Evolutionary conservation across 2,329 filamentous ascomycete genomes (phyloP), one percentile per base, ranked within the genome.

Genomic region (Botrytis pseudocinerea): DNA sequence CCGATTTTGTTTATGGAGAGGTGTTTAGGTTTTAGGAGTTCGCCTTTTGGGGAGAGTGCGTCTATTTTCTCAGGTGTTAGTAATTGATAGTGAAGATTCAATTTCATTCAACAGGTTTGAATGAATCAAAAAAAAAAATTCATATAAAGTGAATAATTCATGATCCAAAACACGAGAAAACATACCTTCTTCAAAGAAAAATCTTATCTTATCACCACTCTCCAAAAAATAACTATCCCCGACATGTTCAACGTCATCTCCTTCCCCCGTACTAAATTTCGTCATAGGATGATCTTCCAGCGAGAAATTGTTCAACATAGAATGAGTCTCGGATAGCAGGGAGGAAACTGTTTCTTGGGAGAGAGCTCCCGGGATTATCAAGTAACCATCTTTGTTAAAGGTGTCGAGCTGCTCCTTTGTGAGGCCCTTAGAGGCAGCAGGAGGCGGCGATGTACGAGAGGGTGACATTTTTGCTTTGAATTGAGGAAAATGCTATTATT

Each of bases 211-310:
- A 85, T 98, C 93, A 75, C 94, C 94, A 4, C 92, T 96, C 1
- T 86, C 87, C 4, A 98, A 89, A 84, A 99, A 98, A 87, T 99
- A 99, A 80, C 92, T 90, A 84, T 98, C 96, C 75, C 95, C 95
- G 18, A 98, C 93, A 83, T 98, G 95, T 74, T 91, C 88, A 63
- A 81, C 82, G 2, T 80, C 87, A 84, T 62, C 69, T 78, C 90
- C 86, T 83, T 89, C 91, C 77, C 95, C 95, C 0, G 95, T 98
- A 44, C 92, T 93, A 87, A 99, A 99, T 80, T 91, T 92, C 14
- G 96, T 98, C 87, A 98, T 91, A 1, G 96, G 95, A 83, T 98
- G 96, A 73, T 92, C 88, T 51, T 89, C 86, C n/a, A 98, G 87
- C 54, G 90, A 87, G 83, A 99, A 95, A 75, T 87, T 85, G 71